Evolutionary conservation across 75 land plant genomes (phyloP).

Genomic region (Pinus taeda): DNA sequence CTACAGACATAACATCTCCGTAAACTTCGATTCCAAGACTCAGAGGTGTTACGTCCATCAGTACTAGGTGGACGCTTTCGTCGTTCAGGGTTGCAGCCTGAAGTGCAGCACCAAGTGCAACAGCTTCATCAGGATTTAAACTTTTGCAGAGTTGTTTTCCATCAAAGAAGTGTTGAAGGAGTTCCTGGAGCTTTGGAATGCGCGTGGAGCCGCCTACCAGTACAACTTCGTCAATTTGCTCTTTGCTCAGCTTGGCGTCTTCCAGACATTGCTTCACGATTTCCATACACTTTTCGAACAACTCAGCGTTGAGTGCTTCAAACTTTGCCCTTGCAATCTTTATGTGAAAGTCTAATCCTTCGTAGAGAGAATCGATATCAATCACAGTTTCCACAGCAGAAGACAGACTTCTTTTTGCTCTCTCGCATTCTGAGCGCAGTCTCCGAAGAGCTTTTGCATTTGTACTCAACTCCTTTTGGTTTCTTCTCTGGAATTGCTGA

Average conservation of each 20-base stretch:
- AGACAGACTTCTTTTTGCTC: not conserved
- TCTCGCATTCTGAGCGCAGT: not conserved
- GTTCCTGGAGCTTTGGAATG: constrained; percentile 13
- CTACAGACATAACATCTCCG: too few relatives aligned
- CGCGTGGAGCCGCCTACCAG: constrained; percentile 17
- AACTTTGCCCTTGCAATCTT: not conserved
- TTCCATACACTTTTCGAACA: not conserved
- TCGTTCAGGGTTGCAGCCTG: not conserved
- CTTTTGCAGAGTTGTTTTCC: not conserved
- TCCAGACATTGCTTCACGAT: not conserved
- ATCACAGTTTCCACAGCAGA: not conserved
- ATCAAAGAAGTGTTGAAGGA: not conserved
- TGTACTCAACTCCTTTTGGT: not conserved
- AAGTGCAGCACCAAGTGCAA: not conserved
- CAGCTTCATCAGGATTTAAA: not conserved
- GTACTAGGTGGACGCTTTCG: not conserved
- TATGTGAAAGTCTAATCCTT: too few relatives aligned
- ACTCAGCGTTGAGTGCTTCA: not conserved
- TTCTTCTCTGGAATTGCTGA: too few relatives aligned
- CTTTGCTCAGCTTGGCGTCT: not conserved
- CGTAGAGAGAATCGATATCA: not conserved
- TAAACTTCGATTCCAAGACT: not conserved
- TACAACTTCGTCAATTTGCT: too few relatives aligned
- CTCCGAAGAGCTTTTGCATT: constrained; percentile 2
- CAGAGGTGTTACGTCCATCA: not conserved